phyloP scores from a whole-genome alignment of 805 yeast species.

The Yarrowia porcina region DNA sequence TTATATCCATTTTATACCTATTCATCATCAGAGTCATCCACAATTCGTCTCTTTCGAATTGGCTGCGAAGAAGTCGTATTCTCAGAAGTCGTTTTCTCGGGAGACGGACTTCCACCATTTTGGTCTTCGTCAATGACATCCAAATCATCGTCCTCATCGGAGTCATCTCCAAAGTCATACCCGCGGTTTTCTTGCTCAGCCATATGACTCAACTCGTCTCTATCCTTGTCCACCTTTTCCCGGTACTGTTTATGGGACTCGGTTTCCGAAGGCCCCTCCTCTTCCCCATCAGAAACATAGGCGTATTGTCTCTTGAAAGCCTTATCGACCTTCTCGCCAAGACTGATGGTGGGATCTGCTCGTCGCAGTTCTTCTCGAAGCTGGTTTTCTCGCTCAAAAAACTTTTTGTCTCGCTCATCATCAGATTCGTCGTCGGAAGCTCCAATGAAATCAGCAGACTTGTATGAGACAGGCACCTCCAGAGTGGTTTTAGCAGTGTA shows the following conservation, averaged over 20 bases:
- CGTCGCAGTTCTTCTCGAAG: constrained; percentile 26
- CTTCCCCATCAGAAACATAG: background rate
- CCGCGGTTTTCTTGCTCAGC: background rate
- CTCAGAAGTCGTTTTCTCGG: background rate
- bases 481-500: background rate
- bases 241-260: background rate
- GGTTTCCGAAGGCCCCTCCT: background rate
- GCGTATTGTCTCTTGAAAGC: background rate
- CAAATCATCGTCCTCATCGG: background rate
- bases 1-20: background rate
- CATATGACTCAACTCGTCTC: background rate
- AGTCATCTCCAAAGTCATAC: background rate
- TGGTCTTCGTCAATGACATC: background rate
- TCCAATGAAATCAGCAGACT: constrained; percentile 47
- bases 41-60: background rate
- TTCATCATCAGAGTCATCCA: background rate
- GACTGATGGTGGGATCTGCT: background rate
- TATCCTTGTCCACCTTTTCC: background rate
- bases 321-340: background rate
- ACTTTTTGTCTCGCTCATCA: constrained; percentile 50
- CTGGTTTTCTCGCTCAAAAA: constrained; percentile 55
- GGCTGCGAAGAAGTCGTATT: background rate
- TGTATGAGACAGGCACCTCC: background rate
- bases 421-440: constrained; percentile 66
- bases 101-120: no score